Base-by-base conservation (phyloP, 2,329 filamentous ascomycete species). In the Hymenoscyphus repandus region DNA sequence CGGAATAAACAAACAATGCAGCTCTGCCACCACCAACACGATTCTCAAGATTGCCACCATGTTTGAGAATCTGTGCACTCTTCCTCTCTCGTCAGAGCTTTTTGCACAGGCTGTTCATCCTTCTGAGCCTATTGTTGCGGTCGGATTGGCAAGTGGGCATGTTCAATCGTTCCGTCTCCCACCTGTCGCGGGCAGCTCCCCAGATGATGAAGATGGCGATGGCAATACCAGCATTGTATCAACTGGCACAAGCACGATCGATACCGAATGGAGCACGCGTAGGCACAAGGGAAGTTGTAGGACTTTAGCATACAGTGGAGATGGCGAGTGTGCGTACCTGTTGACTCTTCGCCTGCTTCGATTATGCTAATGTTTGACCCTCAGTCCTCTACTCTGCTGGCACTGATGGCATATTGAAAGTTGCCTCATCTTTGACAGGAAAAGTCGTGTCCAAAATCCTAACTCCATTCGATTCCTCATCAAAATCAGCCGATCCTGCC, bases 241-340 rank as follows among this genome's bases (percentile, higher is more conserved):
- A 17, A 72, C 76, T 61, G 90, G 89, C 10, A 86, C 79, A 56
- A 86, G 85, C 39, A 81, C 85, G 50, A 87, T 97, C 56, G 87
- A 91, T 60, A 89, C 85, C 0, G 73, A 84, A 53, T 99, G 93
- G 93, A 80, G 82, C 62, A 97, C 93, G 5, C 78, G 84, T 59
- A 79, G 93, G 54, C 93, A 99, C 72, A 95, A 96, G 74, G 92
- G 90, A 11, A 96, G 90, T 75, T 97, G 92, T 66, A 80, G 93
- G 47, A 85, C 82, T 53, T 72, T 97, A 49, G 82, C 78, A 4
- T 97, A 91, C 70, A 85, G 83, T 57, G 70, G 82, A 51, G 91
- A 96, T 66, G 93, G 92, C 13, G 73, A 80, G 58, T 76, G 84
- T 74, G 70, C 77, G 71, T 75, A 59, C 77, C 74, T 30, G 18